Evolutionary conservation across 345 rosid species (phyloP), one percentile per base, ranked within the genome.

Genomic region (Moringa oleifera): DNA sequence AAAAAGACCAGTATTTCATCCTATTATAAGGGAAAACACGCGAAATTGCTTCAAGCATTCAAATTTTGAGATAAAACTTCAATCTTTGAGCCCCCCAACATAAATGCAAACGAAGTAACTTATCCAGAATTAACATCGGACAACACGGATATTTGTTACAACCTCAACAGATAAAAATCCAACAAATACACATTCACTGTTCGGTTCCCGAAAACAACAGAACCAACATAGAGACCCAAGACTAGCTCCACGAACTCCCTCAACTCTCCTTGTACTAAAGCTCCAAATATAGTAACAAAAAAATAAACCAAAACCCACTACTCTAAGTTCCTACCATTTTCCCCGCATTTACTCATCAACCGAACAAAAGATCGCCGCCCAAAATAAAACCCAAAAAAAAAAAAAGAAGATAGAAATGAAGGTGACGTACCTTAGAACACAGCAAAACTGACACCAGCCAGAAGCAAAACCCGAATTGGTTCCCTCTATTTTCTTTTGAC

Each of bases 121-220:
- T 24, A 25, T 58, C 71, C 31, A 59, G 52, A 53, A 65, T 23
- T 33, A 23, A 62, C 23, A 13, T 46, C 58, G 47, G 8, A 19
- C 9, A 24, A 73, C 67, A 73, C 78, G 62, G 77, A 69, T 72
- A 84, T 54, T 61, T 21, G 69, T 69, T 56, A 33, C 65, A 71
- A 70, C 67, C 71, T 63, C 51, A 63, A 73, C 73, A 76, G 73
- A 77, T 73, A 72, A 63, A 71, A 63, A 67, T 46, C 61, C 63
- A 58, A 20, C 60, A 53, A 53, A 45, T n/a, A 25, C 55, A 49
- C 37, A 7, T 11, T 16, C 12, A 4, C 47, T 41, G 47, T 41
- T 11, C 1, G 12, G 47, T 41, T 41, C 47, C 47, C 12, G 12
- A 41, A 58, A 25, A 37, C 23, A 45, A 57, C 53, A 21, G 45